Conservation (phyloP, 1,139 yeast species). For the Debaryomycetaceae sp. region DNA sequence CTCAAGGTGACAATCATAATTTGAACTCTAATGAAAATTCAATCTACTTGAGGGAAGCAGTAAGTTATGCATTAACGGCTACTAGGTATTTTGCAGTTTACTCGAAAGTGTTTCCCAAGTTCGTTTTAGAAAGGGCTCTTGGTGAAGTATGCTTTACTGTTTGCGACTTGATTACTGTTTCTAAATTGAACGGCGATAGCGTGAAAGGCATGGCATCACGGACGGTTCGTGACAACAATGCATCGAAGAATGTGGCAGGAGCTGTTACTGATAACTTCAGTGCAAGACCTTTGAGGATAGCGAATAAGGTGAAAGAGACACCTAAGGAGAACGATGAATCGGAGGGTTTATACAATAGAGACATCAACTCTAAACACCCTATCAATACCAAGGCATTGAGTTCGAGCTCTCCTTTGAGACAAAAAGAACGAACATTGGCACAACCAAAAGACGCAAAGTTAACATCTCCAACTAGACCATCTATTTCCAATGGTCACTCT, state of each 20-base stretch:
- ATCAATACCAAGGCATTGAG: neutral
- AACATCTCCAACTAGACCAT: neutral
- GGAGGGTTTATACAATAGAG: neutral
- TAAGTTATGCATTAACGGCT: constrained; percentile 74
- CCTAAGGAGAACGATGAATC: neutral
- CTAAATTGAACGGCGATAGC: constrained; percentile 41
- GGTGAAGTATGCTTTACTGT: constrained; percentile 73
- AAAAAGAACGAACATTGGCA: neutral
- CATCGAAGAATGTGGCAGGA: neutral
- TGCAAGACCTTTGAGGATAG: constrained; percentile 59
- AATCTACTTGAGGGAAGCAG: constrained; percentile 57
- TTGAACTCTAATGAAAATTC: constrained; percentile 35
- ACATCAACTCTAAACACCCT: neutral
- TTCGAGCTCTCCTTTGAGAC: neutral
- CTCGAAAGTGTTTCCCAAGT: constrained; percentile 60
- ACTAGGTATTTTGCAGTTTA: constrained; percentile 74
- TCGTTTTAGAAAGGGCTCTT: constrained; percentile 73
- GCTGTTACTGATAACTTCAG: constrained; percentile 27
- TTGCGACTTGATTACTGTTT: constrained; percentile 62
- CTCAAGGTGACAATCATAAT: constrained; percentile 35
- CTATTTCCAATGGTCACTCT: neutral
- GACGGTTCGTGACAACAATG: neutral
- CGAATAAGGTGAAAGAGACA: constrained; percentile 32
- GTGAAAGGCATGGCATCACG: constrained; percentile 1
- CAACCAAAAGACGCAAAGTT: neutral